These are phyloP conservation scores for Ceriops tagal DNA, from an alignment of 345 rosid genomes.

Conservation along the genomic window DNA sequence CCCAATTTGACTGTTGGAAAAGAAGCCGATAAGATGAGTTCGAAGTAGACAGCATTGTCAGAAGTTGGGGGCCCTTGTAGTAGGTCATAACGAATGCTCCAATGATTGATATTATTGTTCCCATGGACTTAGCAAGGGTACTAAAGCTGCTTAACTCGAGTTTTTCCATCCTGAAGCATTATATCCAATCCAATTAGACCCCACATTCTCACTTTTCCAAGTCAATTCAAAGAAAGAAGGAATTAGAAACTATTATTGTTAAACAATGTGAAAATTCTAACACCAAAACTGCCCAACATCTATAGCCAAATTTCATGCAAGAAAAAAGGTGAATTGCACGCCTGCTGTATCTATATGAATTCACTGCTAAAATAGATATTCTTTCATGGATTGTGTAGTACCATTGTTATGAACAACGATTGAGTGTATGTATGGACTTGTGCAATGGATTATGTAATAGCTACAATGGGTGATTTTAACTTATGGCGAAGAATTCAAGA, in stretches of 20 bases:
- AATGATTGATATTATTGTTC: constrained; percentile 48
- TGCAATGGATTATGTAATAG: too few species aligned
- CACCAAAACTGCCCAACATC: too few species aligned
- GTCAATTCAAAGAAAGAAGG: too few species aligned
- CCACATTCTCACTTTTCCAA: background rate
- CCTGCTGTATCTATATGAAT: too few species aligned
- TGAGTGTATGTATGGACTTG: background rate
- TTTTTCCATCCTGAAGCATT: constrained; percentile 56
- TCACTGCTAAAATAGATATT: too few species aligned
- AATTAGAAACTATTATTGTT: too few species aligned
- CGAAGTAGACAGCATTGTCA: background rate
- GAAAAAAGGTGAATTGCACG: too few species aligned
- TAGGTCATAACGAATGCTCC: constrained; percentile 68
- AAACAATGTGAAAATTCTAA: too few species aligned
- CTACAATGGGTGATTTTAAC: background rate
- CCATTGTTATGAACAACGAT: background rate
- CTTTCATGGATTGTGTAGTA: too few species aligned
- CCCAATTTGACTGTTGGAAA: constrained; percentile 44
- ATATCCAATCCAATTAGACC: background rate
- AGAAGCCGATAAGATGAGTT: constrained; percentile 23
- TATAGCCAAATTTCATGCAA: too few species aligned
- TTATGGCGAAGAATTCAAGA: constrained; percentile 1
- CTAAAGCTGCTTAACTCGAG: constrained; percentile 41
- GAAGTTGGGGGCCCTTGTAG: constrained; percentile 50
- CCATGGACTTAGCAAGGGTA: constrained; percentile 54